A percentile compares a stretch with the other conserved stretches of the same genome.
These are phyloP conservation scores for Tolypocladium guangdongense DNA, from an alignment of 2,329 filamentous ascomycete genomes.

Conservation along the genomic window DNA sequence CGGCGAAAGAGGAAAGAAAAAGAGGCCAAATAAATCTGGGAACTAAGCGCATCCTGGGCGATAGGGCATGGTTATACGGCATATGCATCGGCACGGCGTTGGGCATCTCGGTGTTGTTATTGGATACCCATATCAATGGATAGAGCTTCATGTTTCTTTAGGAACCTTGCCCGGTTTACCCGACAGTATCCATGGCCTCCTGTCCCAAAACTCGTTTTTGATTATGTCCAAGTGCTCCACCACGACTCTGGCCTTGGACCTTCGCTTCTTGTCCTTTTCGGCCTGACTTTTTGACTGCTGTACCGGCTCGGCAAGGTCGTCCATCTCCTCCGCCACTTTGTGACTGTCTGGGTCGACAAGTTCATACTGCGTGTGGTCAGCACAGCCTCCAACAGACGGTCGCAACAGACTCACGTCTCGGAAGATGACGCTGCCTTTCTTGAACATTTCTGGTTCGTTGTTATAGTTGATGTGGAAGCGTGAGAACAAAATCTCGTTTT, in stretches of 20 bases:
- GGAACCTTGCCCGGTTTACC: conserved; percentile 62
- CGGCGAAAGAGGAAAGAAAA: conserved; percentile 17
- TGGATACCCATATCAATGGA: conserved; percentile 15
- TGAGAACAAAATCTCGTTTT: conserved; percentile 91
- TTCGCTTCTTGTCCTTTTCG: conserved; percentile 73
- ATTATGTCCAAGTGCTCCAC: conserved; percentile 90
- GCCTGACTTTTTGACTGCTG: conserved; percentile 65
- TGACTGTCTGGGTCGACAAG: conserved; percentile 48
- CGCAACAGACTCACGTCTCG: conserved; percentile 49
- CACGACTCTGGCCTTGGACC: conserved; percentile 68
- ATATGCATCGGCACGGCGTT: conserved; percentile 15
- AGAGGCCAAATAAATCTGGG: conserved; percentile 6
- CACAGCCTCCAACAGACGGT: neutral
- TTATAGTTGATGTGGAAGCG: conserved; percentile 94
- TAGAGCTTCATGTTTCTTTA: conserved; percentile 36
- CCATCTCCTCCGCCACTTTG: conserved; percentile 33
- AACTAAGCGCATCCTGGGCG: neutral
- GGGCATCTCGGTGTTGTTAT: conserved; percentile 8
- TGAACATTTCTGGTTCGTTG: conserved; percentile 84
- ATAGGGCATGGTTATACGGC: conserved; percentile 1
- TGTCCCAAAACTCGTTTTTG: conserved; percentile 87
- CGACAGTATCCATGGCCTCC: conserved; percentile 72
- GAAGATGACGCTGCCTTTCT: conserved; percentile 86
- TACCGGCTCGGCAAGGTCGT: conserved; percentile 38
- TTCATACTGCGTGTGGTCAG: conserved; percentile 47